A percentile compares a stretch with the other conserved stretches of the same genome.
phyloP scores from a whole-genome alignment of 495 filamentous ascomycete genomes.

The Podospora bellae-mahoneyi region DNA sequence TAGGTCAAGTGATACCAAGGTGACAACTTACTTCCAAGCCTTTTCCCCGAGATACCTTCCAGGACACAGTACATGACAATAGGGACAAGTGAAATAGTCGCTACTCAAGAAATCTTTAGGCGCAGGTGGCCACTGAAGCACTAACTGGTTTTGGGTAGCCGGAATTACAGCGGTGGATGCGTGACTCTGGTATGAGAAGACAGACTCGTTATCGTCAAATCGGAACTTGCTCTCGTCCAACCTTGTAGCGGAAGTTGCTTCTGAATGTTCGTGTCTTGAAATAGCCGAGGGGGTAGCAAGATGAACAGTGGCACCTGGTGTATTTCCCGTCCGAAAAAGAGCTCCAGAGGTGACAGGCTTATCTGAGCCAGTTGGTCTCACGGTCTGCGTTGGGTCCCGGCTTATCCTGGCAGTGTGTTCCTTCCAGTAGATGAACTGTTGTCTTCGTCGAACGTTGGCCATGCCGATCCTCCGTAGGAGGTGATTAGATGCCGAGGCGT shows the following conservation, averaged over 20 bases:
- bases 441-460: constrained; percentile 24
- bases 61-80: constrained; percentile 27
- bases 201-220: constrained; percentile 10
- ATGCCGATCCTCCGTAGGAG: constrained; percentile 25
- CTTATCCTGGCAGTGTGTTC: constrained; percentile 14
- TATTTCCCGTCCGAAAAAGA: neutral
- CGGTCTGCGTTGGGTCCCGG: neutral
- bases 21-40: neutral
- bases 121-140: constrained; percentile 10
- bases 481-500: constrained; percentile 9
- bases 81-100: constrained; percentile 24
- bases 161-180: constrained; percentile 10
- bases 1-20: neutral
- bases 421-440: constrained; percentile 32
- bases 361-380: neutral
- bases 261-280: neutral
- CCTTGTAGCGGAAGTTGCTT: neutral
- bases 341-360: neutral
- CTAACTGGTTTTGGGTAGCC: neutral
- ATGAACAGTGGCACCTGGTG: neutral
- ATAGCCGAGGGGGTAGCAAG: neutral
- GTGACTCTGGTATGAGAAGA: constrained; percentile 14
- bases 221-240: neutral
- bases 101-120: constrained; percentile 8
- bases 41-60: constrained; percentile 11